phyloP scores from a whole-genome alignment of 2,329 filamentous ascomycete species.

The Metarhizium robertsii region DNA sequence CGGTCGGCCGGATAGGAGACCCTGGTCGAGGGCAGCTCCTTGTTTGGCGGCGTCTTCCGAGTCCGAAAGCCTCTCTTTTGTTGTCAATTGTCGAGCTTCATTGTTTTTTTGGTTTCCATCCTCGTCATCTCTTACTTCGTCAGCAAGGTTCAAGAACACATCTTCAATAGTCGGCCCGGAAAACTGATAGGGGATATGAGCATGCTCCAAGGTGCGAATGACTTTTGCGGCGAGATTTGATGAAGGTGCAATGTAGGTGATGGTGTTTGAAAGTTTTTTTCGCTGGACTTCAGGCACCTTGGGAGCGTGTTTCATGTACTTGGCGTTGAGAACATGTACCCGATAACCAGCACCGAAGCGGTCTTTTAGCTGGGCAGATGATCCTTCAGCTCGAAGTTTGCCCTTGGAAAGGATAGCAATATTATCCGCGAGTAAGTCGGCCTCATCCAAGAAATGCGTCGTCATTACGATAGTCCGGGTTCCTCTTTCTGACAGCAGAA shows the following conservation, averaged over 20 bases:
- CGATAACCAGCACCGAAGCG: slow-evolving; percentile 75
- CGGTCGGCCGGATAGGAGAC: slow-evolving; percentile 20
- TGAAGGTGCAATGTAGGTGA: slow-evolving; percentile 61
- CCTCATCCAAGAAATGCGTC: slow-evolving; percentile 90
- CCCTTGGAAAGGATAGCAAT: slow-evolving; percentile 85
- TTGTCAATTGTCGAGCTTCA: slow-evolving; percentile 11
- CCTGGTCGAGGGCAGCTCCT: slow-evolving; percentile 14
- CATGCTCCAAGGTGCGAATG: slow-evolving; percentile 53
- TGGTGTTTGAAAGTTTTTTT: slow-evolving; percentile 57
- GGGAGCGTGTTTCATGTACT: slow-evolving; percentile 27
- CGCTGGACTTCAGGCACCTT: slow-evolving; percentile 48
- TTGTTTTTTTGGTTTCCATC: slow-evolving; percentile 11
- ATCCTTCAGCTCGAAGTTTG: slow-evolving; percentile 69
- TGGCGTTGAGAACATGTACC: slow-evolving; percentile 54
- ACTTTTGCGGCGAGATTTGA: slow-evolving; percentile 64
- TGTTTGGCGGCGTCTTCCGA: slow-evolving; percentile 13
- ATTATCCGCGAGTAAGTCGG: slow-evolving; percentile 78
- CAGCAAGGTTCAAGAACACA: slow-evolving; percentile 78
- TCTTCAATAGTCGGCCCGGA: slow-evolving; percentile 88
- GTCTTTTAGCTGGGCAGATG: slow-evolving; percentile 78
- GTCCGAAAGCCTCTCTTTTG: slow-evolving; percentile 9
- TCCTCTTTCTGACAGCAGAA: slow-evolving; percentile 75
- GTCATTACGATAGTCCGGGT: slow-evolving; percentile 76
- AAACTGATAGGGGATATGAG: slow-evolving; percentile 71
- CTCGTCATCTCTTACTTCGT: slow-evolving; percentile 58